Conservation (phyloP, 2,329 filamentous ascomycete genomes). For the Cladosporium sp. region DNA sequence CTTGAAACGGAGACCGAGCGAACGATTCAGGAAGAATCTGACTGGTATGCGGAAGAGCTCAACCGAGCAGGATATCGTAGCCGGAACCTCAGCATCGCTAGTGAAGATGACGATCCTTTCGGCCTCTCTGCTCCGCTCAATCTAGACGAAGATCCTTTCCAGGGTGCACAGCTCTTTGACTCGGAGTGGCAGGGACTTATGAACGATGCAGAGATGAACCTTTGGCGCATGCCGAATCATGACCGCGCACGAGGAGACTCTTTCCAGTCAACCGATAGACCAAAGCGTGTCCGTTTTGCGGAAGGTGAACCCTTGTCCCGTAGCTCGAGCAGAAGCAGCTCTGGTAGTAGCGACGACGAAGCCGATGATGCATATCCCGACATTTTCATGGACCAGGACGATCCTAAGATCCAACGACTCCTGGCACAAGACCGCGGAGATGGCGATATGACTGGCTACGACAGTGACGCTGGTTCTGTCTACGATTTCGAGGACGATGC, state of each 20-base stretch:
- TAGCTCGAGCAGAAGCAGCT: slow-evolving; percentile 22
- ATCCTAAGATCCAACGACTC: slow-evolving; percentile 16
- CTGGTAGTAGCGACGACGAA: slow-evolving; percentile 27
- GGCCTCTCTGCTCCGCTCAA: slow-evolving; percentile 17
- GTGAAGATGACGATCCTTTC: slow-evolving; percentile 16
- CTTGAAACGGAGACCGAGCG: slow-evolving; percentile 19
- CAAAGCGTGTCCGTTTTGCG: slow-evolving; percentile 34
- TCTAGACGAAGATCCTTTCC: slow-evolving; percentile 29
- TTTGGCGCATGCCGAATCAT: slow-evolving; percentile 22
- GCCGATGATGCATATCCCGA: slow-evolving; percentile 33
- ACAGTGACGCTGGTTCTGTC: slow-evolving; percentile 29
- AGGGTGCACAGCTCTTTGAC: slow-evolving; percentile 22
- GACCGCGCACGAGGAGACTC: slow-evolving; percentile 18
- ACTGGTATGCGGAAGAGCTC: slow-evolving; percentile 10
- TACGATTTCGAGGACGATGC: slow-evolving; percentile 34
- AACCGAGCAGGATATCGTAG: slow-evolving; percentile 9
- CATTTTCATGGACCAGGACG: slow-evolving; percentile 29
- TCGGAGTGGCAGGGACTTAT: slow-evolving; percentile 24
- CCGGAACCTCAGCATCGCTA: slow-evolving; percentile 12
- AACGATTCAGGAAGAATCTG: slow-evolving; percentile 7
- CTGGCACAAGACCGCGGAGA: slow-evolving; percentile 20
- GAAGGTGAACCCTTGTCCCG: slow-evolving; percentile 25
- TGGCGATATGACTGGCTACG: slow-evolving; percentile 21
- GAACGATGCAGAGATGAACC: slow-evolving; percentile 27
- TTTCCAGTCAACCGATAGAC: slow-evolving; percentile 21